Conservation (phyloP, 2,329 filamentous ascomycete genomes). For the Botryosphaeria dothidea region DNA sequence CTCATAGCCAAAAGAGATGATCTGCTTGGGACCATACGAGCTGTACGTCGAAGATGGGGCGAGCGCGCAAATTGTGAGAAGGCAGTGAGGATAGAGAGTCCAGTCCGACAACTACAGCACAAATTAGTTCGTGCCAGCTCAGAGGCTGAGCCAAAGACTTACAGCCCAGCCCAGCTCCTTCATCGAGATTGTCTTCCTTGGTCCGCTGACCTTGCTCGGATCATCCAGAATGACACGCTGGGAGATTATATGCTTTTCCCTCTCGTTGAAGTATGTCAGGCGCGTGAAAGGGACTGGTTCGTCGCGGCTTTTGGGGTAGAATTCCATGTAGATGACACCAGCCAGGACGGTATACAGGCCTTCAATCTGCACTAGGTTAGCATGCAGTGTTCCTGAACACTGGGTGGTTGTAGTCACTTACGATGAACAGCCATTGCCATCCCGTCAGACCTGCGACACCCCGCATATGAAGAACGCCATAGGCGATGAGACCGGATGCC, state of each 20-base stretch:
- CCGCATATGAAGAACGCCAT: conserved; percentile 62
- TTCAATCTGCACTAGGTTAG: conserved; percentile 27
- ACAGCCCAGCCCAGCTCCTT: conserved; percentile 32
- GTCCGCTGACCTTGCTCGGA: conserved; percentile 29
- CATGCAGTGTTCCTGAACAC: conserved; percentile 25
- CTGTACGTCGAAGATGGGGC: conserved; percentile 33
- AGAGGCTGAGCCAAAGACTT: not conserved
- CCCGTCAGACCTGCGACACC: conserved; percentile 47
- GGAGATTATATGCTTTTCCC: conserved; percentile 32
- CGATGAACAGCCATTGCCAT: conserved; percentile 46
- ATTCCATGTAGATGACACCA: conserved; percentile 35
- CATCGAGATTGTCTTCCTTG: conserved; percentile 32
- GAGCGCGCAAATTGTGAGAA: conserved; percentile 35
- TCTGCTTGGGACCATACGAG: conserved; percentile 35
- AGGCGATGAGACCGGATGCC: conserved; percentile 62
- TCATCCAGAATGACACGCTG: conserved; percentile 31
- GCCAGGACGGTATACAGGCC: conserved; percentile 34
- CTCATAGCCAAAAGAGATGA: conserved; percentile 29
- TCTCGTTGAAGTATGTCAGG: conserved; percentile 28
- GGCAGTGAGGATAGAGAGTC: conserved; percentile 33
- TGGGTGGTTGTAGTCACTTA: conserved; percentile 25
- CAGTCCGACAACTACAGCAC: conserved; percentile 25
- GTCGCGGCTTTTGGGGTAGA: conserved; percentile 31
- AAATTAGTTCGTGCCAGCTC: not conserved
- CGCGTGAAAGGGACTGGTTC: conserved; percentile 27